Evolutionary conservation across 495 filamentous ascomycete genomes (phyloP), one percentile per base, ranked within the genome.

Genomic region (Thozetella sp.): DNA sequence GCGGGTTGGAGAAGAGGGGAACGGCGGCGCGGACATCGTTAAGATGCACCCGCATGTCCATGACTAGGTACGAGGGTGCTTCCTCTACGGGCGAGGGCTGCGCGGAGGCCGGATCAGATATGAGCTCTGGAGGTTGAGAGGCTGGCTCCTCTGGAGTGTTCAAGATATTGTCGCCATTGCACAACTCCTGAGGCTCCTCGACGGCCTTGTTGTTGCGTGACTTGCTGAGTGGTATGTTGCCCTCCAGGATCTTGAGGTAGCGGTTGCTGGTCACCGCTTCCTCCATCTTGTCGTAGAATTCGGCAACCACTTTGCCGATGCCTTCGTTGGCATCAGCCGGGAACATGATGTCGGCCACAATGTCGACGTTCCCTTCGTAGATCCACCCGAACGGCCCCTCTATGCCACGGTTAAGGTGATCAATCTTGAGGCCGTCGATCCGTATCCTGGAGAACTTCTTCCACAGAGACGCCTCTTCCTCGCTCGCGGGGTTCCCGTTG

Each of bases 361-460:
- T 97, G 69, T 99, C 96, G 40, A 99, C 95, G 54, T 91, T 93
- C 9, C 95, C 95, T 72, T 96, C 90, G 66, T 94, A 88, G 40
- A 99, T 99, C 95, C 95, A 99, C 0, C 92, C 93, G 70, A 99
- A 98, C 0, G 93, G 95, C 0, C 95, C 96, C 61, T 95, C 87
- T 3, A 97, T 90, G 26, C 95, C 94, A 30, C 93, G 89, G 67
- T 99, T 99, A 2, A 99, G 80, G 71, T 99, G 95, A 67, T 97
- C 94, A 56, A 99, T 96, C 66, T 90, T 96, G 3, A 99, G 82
- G 10, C 91, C 93, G 67, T 97, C 95, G 61, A 99, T 95, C 17
- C 95, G 86, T 25, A 97, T 82, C 53, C 95, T 83, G 66, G 86
- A 95, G 57, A 95, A 91, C 68, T 97, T 97, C 78, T 97, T 96